Conservation (phyloP, 805 yeast species). For the Candida xiaguanensis region DNA sequence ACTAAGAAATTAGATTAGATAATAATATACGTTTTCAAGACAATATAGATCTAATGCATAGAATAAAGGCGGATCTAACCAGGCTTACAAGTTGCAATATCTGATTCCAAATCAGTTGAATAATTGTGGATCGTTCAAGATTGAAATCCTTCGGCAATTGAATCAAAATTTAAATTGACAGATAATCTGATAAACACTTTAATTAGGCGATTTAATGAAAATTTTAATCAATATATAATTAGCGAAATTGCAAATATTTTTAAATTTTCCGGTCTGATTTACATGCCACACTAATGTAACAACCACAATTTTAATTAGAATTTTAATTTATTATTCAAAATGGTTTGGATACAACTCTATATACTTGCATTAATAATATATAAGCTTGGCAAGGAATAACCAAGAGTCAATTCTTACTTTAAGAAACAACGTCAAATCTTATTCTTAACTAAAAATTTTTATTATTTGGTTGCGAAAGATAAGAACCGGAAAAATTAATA, state of each 20-base stretch:
- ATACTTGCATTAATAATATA: not conserved
- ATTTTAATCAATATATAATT: not conserved
- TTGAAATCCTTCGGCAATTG: not conserved
- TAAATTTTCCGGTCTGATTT: not conserved
- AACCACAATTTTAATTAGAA: not conserved
- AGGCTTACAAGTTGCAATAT: too few species aligned
- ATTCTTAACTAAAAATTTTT: not conserved
- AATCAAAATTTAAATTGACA: not conserved
- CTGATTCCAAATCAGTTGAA: too few species aligned
- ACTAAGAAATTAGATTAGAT: constrained; percentile 5
- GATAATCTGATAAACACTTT: not conserved
- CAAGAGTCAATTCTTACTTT: not conserved
- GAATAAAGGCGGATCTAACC: not conserved
- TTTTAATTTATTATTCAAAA: too few species aligned
- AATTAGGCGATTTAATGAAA: not conserved
- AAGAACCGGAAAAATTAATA: not conserved
- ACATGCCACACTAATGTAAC: not conserved
- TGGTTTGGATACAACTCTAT: too few species aligned
- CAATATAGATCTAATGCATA: not conserved
- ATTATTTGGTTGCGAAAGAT: constrained; percentile 1
- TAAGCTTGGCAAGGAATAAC: not conserved
- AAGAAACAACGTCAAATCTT: not conserved
- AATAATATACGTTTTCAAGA: too few species aligned
- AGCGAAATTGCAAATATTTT: not conserved
- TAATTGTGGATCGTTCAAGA: not conserved